Percentiles rank a stretch among this genome's conserved stretches.
These are phyloP conservation scores for Pelargonium citronellum DNA, from an alignment of 441 rosid genomes.

Conservation along the genomic window DNA sequence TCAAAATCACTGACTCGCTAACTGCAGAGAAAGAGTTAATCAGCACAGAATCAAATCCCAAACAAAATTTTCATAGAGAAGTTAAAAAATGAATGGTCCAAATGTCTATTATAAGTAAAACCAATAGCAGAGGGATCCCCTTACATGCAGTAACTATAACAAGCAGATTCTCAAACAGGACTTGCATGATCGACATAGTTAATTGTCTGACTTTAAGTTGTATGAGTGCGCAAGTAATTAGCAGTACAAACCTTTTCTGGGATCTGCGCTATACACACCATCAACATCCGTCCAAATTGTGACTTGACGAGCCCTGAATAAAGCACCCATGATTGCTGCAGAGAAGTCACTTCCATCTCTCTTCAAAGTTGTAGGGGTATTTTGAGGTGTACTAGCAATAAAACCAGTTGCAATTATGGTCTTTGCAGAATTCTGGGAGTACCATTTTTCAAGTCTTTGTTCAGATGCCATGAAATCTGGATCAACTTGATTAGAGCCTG, in stretches of 20 bases:
- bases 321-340: constrained; percentile 92
- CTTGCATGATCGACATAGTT: neutral
- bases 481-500: constrained; percentile 80
- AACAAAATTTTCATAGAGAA: constrained; percentile 10
- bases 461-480: constrained; percentile 79
- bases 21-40: constrained; percentile 44
- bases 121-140: neutral
- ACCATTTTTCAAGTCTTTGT: constrained; percentile 79
- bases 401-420: constrained; percentile 84
- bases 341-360: constrained; percentile 99
- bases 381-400: constrained; percentile 89
- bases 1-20: constrained; percentile 83
- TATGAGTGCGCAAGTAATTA: neutral
- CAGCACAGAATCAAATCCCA: constrained; percentile 15
- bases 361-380: constrained; percentile 92
- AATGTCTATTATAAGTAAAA: neutral
- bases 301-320: constrained; percentile 71
- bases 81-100: neutral
- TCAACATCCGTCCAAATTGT: constrained; percentile 98
- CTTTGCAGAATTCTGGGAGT: constrained; percentile 49
- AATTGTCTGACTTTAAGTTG: neutral
- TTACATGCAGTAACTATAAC: neutral
- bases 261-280: constrained; percentile 96
- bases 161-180: neutral
- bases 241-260: constrained; percentile 70